Base-by-base conservation (phyloP, 306 rosid genomes). In the Castanopsis chinensis region DNA sequence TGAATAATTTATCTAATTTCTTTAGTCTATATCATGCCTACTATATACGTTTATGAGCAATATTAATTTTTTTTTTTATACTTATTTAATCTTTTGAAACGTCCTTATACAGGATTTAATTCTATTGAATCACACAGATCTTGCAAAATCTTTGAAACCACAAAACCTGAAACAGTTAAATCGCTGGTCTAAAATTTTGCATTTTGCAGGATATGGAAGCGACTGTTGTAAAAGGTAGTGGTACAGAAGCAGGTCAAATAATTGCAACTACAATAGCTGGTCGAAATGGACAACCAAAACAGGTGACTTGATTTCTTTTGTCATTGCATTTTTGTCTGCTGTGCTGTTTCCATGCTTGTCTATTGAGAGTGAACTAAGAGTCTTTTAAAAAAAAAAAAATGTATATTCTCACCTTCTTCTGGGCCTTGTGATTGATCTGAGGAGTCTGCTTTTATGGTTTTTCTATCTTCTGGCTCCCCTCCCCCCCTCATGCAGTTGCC, bases 221-320 rank as follows among this genome's bases (percentile, higher is more conserved):
- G 72, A 71, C 84, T 77, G 17, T 88, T 23, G 86, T 91, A 79
- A 90, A 76, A 76, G 93, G 98, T 37, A 87, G 89, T 80, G 97
- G 97, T 76, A 86, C 97, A 58, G 98, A 93, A 85, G 80, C 97
- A 6, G 98, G 98, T 60, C 97, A 93, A 83, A 83, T 93, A 77
- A 93, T 93, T 77, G 84, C 93, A 14, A 91, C 97, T 19, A 87
- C 92, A 35, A 87, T 93, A 23, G 90, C 89, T 73, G 98, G 98
- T 74, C 86, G 75, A 70, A 88, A 93, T 78, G 98, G 98, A 80
- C 87, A 89, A 56, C 93, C 96, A 8, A 93, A 93, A 75, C 97
- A 90, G 98, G 98, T 93, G 69, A 76, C 69, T 78, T 69, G 59
- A 19, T 9, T 2, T 69, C 55, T 71, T 56, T 56, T 77, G 54